Evolutionary conservation across 1,139 yeast genomes (phyloP), one percentile per base, ranked within the genome.

Genomic region (Diutina pseudorugosa): DNA sequence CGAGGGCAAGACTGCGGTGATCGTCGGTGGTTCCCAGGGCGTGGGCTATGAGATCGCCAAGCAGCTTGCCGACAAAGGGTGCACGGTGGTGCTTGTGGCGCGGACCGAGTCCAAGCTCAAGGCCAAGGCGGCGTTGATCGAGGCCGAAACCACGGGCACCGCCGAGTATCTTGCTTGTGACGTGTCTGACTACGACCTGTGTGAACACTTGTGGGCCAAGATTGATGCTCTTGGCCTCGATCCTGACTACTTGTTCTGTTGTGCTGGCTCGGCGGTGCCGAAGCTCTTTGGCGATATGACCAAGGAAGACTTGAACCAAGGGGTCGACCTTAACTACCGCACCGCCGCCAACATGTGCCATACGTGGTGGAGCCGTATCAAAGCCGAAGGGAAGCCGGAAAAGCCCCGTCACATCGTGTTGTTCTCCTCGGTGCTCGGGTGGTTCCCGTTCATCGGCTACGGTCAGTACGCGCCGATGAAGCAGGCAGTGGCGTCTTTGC

Each of bases 21-120:
- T 94, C 19, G 79, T 96, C 0, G 99, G 99, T 1, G 98, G 93
- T 0, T 90, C 98, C 0, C 98, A 93, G 62, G 99, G 99, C 0
- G 71, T 93, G 1, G 98, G 99, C 0, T 82, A 82, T 1, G 86
- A 87, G 50, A 65, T 94, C 53, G 96, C 96, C 0, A 69, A 71
- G 44, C 73, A 79, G 56, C 68, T 85, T 51, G 83, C 79, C 54
- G 57, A 68, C 3, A 62, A 66, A 25, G 84, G 86, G 6, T 87
- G 93, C 51, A 66, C 76, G 3, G 88, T 91, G 5, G 71, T 85
- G 1, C 66, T 91, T 19, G 86, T 90, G 16, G 90, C 97, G 1
- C 73, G 98, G 57, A 83, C 88, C 1, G 82, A 75, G 58, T 52
- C 72, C 8, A 83, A 79, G 60, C 71, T 91, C 50, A 60, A 68